Percentiles rank a stretch among this genome's conserved stretches.
Conservation (phyloP, 805 yeast species). For the Kregervanrija fluxuum region DNA sequence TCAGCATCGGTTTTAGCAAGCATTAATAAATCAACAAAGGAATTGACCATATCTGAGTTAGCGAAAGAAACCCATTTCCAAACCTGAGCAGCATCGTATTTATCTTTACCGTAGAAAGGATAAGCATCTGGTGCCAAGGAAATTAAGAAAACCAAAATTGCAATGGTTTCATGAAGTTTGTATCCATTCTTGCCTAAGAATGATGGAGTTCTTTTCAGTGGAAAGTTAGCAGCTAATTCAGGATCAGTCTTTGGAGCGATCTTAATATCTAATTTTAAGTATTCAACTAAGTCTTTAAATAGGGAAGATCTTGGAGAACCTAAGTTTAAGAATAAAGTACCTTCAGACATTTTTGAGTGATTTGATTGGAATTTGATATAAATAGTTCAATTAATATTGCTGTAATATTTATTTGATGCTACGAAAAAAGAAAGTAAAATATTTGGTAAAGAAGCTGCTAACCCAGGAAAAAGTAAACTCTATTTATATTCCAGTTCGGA, state of each 20-base stretch:
- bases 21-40: not conserved
- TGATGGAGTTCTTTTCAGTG: conserved; percentile 55
- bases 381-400: too few species aligned
- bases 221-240: conserved; percentile 44
- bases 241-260: conserved; percentile 33
- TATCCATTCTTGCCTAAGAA: conserved; percentile 57
- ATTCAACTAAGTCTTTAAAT: conserved; percentile 44
- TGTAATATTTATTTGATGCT: too few species aligned
- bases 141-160: conserved; percentile 40
- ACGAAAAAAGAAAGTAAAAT: too few species aligned
- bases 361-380: not conserved
- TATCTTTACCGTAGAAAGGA: conserved; percentile 46
- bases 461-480: too few species aligned
- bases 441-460: too few species aligned
- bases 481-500: too few species aligned
- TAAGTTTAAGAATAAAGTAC: conserved; percentile 5
- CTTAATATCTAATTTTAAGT: conserved; percentile 48
- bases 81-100: conserved; percentile 52
- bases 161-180: conserved; percentile 58
- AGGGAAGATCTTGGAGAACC: conserved; percentile 27
- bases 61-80: conserved; percentile 69
- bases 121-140: conserved; percentile 28
- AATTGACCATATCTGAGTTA: conserved; percentile 43
- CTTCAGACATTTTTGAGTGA: conserved; percentile 13
- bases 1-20: not conserved